Base-by-base conservation (phyloP, 2,329 filamentous ascomycete species). In the Keithomyces neogunnii region DNA sequence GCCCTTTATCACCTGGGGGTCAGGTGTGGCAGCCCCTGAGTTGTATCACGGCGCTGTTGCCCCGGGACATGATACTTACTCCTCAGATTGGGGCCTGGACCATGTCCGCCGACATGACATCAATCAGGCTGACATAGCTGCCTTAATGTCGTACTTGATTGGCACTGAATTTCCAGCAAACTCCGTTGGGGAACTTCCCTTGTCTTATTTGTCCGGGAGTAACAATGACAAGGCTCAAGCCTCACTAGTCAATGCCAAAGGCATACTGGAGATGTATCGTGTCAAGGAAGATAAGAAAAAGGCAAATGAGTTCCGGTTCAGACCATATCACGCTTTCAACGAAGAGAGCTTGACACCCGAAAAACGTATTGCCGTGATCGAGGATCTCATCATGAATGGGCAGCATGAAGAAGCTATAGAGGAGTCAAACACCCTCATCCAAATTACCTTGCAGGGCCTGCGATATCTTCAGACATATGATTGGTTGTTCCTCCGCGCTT, bases 381-480 rank as follows among this genome's bases (percentile, higher is more conserved):
- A 80, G 54, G 64, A 72, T 8, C 70, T 89, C 6, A 92, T 97
- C 50, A 73, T 81, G 11, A 69, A 70, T 8, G 83, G 80, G 6
- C 74, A 80, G 45, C 84, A 84, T 56, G 83, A 92, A 51, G 80
- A 88, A 59, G 89, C 92, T 1, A 96, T 97, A 59, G 74, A 82
- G 52, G 80, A 88, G 60, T 89, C 88, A 1, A 83, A 86, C 42
- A 80, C 83, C 31, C 75, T 99, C 11, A 87, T 97, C 54, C 79
- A 86, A 53, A 71, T 88, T 48, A 86, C 83, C 2, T 76, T 99
- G 1, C 80, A 89, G 55, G 93, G 93, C 6, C 73, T 99, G 54
- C 82, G 93, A 48, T 99, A 99, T 66, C 77, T 99, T 30, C 93
- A 99, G 68, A 99, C 91, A 0, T 99, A 99, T 62, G 93, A 99